phyloP scores from a whole-genome alignment of 345 rosid genomes.

The Draba incana region DNA sequence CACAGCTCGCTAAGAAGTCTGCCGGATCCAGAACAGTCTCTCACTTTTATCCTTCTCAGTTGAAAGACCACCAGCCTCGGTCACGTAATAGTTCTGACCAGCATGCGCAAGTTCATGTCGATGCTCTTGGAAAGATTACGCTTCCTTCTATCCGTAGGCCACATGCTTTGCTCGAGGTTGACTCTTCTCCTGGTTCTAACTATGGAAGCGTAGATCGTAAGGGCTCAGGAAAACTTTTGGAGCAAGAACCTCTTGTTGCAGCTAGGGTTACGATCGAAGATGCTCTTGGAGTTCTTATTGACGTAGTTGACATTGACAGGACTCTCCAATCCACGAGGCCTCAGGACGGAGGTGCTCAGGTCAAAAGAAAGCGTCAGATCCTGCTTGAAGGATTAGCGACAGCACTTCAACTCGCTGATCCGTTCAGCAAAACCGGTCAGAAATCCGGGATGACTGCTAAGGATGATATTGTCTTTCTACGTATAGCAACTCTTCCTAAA shows the following conservation, averaged over 20 bases:
- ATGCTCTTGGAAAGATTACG: constrained; percentile 70
- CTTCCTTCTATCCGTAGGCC: constrained; percentile 69
- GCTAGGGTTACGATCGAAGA: constrained; percentile 96
- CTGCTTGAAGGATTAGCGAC: constrained; percentile 88
- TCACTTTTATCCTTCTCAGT: constrained; percentile 78
- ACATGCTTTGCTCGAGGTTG: constrained; percentile 79
- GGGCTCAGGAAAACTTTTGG: constrained; percentile 74
- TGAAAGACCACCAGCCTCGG: constrained; percentile 81
- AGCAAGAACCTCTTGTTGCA: constrained; percentile 96
- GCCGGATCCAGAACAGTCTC: constrained; percentile 58
- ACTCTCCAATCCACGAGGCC: constrained; percentile 66
- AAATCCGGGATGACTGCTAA: constrained; percentile 59
- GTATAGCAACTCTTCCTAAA: constrained; percentile 84
- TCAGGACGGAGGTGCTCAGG: constrained; percentile 87
- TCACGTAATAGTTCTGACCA: constrained; percentile 74
- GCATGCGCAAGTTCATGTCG: constrained; percentile 58
- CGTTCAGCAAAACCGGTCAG: constrained; percentile 70
- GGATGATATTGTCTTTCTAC: constrained; percentile 80
- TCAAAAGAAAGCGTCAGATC: constrained; percentile 70
- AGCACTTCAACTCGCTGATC: constrained; percentile 91
- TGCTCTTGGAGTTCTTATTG: constrained; percentile 69
- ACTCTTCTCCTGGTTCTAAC: constrained; percentile 52
- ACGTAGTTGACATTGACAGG: constrained; percentile 91
- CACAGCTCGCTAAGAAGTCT: constrained; percentile 73
- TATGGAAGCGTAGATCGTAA: constrained; percentile 65